Evolutionary conservation across 768 basidiomycete species (phyloP), one percentile per base, ranked within the genome.

Genomic region (Boletus rubropictus): DNA sequence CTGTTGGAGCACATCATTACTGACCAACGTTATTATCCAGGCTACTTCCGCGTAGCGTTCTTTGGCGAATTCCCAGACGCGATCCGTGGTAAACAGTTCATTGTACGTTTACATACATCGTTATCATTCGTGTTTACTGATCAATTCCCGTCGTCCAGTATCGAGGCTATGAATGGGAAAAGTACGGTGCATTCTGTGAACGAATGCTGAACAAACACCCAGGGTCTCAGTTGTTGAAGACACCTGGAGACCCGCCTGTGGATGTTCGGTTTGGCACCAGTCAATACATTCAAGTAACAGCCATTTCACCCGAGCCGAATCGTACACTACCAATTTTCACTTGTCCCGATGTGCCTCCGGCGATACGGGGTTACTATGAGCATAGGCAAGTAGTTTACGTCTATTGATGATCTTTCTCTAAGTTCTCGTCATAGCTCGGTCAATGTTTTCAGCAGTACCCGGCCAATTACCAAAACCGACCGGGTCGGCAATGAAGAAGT

Each of bases 121-220:
- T 21, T 18, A 8, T 31, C 18, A 1, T 32, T 15, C 31, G 2
- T 24, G 20, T 10, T 31, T 31, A 28, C 22, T 27, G 17, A 47
- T 18, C 28, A 0, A 27, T 37, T 10, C 55, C 44, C 51, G 42
- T 21, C 33, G 40, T 38, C 37, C 38, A 92, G 89, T 94, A 94
- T 64, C 89, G 95, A 37, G 95, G 93, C 2, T 88, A 83, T 59
- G 91, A 92, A 59, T 92, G 89, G 91, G 94, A 98, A 69, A 93
- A 89, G 59, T 91, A 83, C 51, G 84, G 84, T 7, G 79, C 86
- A 3, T 91, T 88, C 71, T 90, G 89, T 67, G 92, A 97, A 64
- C 74, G 87, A 31, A 88, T 96, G 82, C 79, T 93, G 44, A 85
- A 82, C 65, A 95, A 94, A 63, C 89, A 92, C 66, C 84, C 89